Conservation (phyloP, 148 eudicot species). For the Amaranthus hypochondriacus region DNA sequence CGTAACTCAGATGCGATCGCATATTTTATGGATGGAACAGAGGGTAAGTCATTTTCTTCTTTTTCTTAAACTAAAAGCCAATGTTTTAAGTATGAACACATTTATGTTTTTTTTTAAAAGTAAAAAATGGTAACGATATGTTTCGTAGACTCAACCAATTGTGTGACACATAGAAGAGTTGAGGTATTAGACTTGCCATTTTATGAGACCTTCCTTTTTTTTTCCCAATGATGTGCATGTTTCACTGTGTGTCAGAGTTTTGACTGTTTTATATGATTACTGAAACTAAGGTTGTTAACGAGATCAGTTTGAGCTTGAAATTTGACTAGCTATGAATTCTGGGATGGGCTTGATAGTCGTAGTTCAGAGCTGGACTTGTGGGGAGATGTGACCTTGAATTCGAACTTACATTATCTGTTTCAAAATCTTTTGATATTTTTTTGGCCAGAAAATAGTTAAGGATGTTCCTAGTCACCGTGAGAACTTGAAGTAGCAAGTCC, state of each 20-base stretch:
- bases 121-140: background rate
- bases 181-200: background rate
- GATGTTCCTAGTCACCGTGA: too few species aligned
- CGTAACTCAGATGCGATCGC: constrained; percentile 89
- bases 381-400: too few species aligned
- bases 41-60: constrained; percentile 44
- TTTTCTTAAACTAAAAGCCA: background rate
- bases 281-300: too few species aligned
- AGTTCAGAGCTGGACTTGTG: too few species aligned
- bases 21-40: constrained; percentile 97
- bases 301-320: too few species aligned
- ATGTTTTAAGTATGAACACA: background rate
- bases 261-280: background rate
- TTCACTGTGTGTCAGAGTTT: background rate
- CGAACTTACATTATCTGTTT: too few species aligned
- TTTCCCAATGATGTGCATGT: background rate
- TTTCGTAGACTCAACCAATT: background rate
- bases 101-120: background rate
- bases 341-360: too few species aligned
- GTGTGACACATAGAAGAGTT: background rate
- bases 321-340: too few species aligned
- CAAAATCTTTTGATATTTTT: too few species aligned
- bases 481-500: too few species aligned
- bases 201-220: background rate
- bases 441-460: too few species aligned